Evolutionary conservation across 306 rosid genomes (phyloP), one percentile per base, ranked within the genome.

Genomic region (Mimosa pudica): DNA sequence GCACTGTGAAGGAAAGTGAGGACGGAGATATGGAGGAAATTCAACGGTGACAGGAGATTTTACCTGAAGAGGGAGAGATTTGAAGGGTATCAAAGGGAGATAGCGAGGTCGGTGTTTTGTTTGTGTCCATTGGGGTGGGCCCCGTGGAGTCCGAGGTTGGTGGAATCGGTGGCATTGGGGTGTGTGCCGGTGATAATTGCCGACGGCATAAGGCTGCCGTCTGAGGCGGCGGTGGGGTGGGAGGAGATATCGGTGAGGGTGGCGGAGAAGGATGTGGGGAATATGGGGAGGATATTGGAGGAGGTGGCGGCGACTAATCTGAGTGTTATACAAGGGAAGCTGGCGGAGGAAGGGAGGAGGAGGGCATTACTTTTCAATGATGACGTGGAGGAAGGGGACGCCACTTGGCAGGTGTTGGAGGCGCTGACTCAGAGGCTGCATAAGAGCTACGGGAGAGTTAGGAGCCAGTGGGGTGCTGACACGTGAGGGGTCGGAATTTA

Each of bases 141-240:
- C 36, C 97, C 97, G 1, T 92, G 97, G 97, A 92, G 97, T n/a
- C 97, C 97, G 0, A 85, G 97, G 14, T 83, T 92, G 7, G 93
- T 90, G 0, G 97, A 92, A 67, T 90, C 97, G 0, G 86, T 92
- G 1, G 94, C 61, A 0, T 24, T 92, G 63, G 97, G 94, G 0
- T 92, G 97, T 73, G 94, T 92, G 36, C 97, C 97, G 58, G 97
- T 92, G 2, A 84, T 92, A 0, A 88, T 92, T 47, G 90, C 97
- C 0, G 94, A 92, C 35, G 90, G 88, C 0, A 90, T 92, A 44
- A 83, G 89, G 80, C 57, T 92, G 80, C 94, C 97, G 0, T 92
- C 85, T 18, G 57, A 86, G 0, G 63, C 54, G 73, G 88, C 86
- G 63, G 88, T 92, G 47, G 76, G 69, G 13, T 92, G 97, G 97